phyloP scores from a whole-genome alignment of 331 rosid genomes.

The Pyrus hybrid region DNA sequence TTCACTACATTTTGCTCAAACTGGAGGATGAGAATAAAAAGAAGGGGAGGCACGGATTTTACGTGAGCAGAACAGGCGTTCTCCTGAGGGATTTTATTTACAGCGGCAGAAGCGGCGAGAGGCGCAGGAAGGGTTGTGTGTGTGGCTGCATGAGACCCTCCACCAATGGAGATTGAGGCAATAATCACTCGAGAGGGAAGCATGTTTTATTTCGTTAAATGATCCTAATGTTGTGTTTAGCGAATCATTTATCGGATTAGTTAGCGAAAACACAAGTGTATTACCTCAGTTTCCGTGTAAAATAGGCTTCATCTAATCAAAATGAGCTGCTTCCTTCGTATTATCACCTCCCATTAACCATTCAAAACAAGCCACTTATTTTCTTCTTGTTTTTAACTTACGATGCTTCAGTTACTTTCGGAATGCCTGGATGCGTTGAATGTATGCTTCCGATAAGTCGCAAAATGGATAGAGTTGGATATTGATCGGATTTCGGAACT shows the following conservation, averaged over 20 bases:
- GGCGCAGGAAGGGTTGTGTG: constrained; percentile 45
- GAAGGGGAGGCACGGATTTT: constrained; percentile 41
- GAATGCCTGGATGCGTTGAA: no score
- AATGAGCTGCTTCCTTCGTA: constrained; percentile 18
- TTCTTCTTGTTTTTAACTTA: background rate
- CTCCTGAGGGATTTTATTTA: constrained; percentile 69
- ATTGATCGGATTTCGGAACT: background rate
- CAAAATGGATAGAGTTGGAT: background rate
- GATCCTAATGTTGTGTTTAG: constrained; percentile 13
- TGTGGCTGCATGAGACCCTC: constrained; percentile 78
- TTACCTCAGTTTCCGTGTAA: background rate
- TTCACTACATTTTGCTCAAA: constrained; percentile 62
- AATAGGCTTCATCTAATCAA: constrained; percentile 8
- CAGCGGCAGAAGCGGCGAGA: constrained; percentile 40
- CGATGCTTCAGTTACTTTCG: background rate
- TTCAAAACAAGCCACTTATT: background rate
- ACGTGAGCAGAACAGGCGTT: constrained; percentile 54
- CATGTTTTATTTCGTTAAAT: constrained; percentile 14
- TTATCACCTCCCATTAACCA: background rate
- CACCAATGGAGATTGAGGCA: constrained; percentile 53
- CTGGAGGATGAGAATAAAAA: constrained; percentile 50
- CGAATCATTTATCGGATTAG: constrained; percentile 19
- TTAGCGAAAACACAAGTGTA: background rate
- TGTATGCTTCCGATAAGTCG: background rate
- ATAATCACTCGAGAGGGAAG: constrained; percentile 13